Evolutionary conservation across 345 rosid genomes (phyloP), one percentile per base, ranked within the genome.

Genomic region (Adansonia digitata): DNA sequence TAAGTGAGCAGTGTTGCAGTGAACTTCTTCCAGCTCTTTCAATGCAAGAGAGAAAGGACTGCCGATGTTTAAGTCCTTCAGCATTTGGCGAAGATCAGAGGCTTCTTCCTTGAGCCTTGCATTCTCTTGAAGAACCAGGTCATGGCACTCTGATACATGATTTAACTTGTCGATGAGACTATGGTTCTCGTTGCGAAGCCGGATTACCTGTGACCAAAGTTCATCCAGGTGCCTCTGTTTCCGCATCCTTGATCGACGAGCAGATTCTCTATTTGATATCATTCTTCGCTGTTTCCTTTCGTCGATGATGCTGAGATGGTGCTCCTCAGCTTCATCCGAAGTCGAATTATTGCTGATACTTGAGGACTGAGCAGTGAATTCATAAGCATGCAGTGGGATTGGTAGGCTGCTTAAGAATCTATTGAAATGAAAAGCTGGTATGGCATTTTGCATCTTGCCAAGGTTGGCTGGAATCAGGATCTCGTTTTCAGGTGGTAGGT

Each of bases 251-350:
- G 98, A 94, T 84, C 98, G 83, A 1, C 98, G 86, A 24, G 98
- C 98, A 8, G 98, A 94, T 80, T 94, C 98, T 77, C 98, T 84
- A 76, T 94, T 94, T 5, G 98, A 94, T 57, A 94, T 88, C 98
- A 92, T 94, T 78, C 97, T 86, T 67, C 98, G 80, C 78, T 87
- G 91, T 85, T 87, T 93, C 94, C 99, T 90, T 78, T 95, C 98
- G 26, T 95, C 93, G n/a, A 91, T 87, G 80, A 85, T 72, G 45
- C 82, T 74, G 27, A 82, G 78, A 67, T 92, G 97, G 34, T 83
- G 86, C 12, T 91, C 90, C 24, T 87, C 91, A 40, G 92, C 89
- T 66, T 92, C 98, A 57, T 92, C 94, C 6, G 95, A 92, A 63
- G 97, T 86, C 24, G 97, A 91, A 80, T 86, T 85, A 87, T 88